Evolutionary conservation across 1,139 yeast species (phyloP).

Genomic region (Kodamaea derodonti): DNA sequence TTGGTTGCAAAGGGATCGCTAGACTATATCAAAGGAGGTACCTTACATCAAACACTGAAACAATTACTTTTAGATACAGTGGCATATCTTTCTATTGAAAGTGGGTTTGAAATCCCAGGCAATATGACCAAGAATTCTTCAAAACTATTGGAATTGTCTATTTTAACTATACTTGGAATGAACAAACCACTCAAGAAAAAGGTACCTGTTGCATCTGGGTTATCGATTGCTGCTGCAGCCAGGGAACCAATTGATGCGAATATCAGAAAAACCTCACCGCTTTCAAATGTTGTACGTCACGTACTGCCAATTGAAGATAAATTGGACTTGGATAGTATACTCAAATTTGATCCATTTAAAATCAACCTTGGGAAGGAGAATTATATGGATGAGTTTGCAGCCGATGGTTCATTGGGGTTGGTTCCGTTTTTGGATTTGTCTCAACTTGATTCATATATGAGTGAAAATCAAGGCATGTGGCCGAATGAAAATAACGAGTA

Average conservation of each 20-base stretch:
- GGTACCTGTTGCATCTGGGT: neutral
- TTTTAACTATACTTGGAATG: conserved; percentile 48
- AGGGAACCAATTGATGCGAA: neutral
- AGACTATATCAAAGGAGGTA: conserved; percentile 83
- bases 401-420: conserved; percentile 65
- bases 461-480: too few relatives aligned
- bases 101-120: conserved; percentile 54
- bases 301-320: conserved; percentile 4
- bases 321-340: conserved; percentile 21
- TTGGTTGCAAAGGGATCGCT: conserved; percentile 75
- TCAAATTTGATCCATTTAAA: conserved; percentile 42
- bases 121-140: conserved; percentile 55
- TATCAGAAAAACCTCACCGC: neutral
- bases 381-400: conserved; percentile 54
- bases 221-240: neutral
- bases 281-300: neutral
- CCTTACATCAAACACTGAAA: conserved; percentile 68
- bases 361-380: conserved; percentile 32
- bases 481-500: too few relatives aligned
- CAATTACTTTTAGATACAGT: conserved; percentile 48
- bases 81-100: conserved; percentile 47
- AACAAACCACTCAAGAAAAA: conserved; percentile 16
- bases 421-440: conserved; percentile 46
- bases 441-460: neutral
- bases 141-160: conserved; percentile 53